Conservation (phyloP, 306 rosid genomes). For the Nissolia schottii region DNA sequence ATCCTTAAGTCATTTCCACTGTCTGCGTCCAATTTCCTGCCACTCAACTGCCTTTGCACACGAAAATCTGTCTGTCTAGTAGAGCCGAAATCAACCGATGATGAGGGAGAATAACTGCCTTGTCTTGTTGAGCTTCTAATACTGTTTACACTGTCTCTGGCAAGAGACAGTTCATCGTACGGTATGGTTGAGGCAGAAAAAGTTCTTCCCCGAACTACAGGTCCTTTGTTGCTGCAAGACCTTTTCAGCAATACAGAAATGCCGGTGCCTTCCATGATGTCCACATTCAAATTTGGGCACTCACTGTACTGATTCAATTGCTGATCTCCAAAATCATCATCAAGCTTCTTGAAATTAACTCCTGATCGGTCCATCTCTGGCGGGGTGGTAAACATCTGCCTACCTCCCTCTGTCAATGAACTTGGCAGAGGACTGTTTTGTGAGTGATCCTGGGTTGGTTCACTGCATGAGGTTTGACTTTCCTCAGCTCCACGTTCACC, state of each 20-base stretch:
- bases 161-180: constrained; percentile 52
- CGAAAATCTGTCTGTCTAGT: constrained; percentile 50
- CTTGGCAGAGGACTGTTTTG: constrained; percentile 37
- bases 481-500: constrained; percentile 38
- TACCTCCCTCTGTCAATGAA: constrained; percentile 33
- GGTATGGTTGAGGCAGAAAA: constrained; percentile 62
- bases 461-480: constrained; percentile 35
- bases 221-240: constrained; percentile 75
- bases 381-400: constrained; percentile 25
- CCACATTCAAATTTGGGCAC: constrained; percentile 39
- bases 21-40: constrained; percentile 47
- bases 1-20: constrained; percentile 39
- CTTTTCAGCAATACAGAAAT: constrained; percentile 79
- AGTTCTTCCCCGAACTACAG: constrained; percentile 58
- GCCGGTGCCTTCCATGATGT: constrained; percentile 67
- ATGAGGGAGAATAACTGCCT: constrained; percentile 67
- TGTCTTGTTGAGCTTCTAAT: constrained; percentile 65
- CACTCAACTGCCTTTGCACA: constrained; percentile 58
- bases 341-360: constrained; percentile 27
- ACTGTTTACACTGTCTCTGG: constrained; percentile 62
- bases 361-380: constrained; percentile 34
- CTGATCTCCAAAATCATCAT: constrained; percentile 36
- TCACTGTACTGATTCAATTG: constrained; percentile 36
- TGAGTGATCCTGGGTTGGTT: constrained; percentile 34
- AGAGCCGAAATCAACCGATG: constrained; percentile 64